Evolutionary conservation across 768 basidiomycete species (phyloP), one percentile per base, ranked within the genome.

Genomic region (Pisolithus tinctorius): DNA sequence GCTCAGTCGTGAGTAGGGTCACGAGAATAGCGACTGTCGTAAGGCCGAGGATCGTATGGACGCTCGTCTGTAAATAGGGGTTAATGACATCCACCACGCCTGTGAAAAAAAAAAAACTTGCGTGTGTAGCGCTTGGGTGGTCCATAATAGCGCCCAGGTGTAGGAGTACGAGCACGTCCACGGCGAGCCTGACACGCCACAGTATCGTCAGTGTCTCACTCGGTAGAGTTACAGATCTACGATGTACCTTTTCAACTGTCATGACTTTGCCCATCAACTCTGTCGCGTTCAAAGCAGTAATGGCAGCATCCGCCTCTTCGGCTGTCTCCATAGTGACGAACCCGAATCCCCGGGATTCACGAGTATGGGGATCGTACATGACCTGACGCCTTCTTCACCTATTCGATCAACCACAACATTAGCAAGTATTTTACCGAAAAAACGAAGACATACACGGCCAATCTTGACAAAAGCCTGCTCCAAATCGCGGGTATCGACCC

Each of bases 101-200:
- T n/a, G 20, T 20, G 20, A 20, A 20, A 9, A 53, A 47, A 47
- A 25, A n/a, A 14, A 46, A 29, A 68, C 78, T 52, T 59, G 84
- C 85, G 67, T 55, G 86, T 84, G 53, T 74, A 71, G 37, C 88
- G 79, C 72, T 94, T 93, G 41, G 93, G 90, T 44, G 93, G 91
- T 0, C 93, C 94, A 55, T 89, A 91, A 78, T 99, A 99, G 48
- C 87, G 74, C 26, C 95, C 95, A 3, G 95, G 95, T 6, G 95
- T 99, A 3, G 95, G 88, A 11, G 92, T 89, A 57, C 92, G 78
- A 16, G 91, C 92, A 55, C 92, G 85, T 50, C 87, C 92, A 58
- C 91, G 86, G 47, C 91, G 87, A 57, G 92, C 92, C 90, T 91
- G 25, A 50, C 20, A 53, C 5, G 14, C 14, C 11, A 51, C 31